Evolutionary conservation across 2,329 filamentous ascomycete species (phyloP), one percentile per base, ranked within the genome.

Genomic region (Alternaria viburni): DNA sequence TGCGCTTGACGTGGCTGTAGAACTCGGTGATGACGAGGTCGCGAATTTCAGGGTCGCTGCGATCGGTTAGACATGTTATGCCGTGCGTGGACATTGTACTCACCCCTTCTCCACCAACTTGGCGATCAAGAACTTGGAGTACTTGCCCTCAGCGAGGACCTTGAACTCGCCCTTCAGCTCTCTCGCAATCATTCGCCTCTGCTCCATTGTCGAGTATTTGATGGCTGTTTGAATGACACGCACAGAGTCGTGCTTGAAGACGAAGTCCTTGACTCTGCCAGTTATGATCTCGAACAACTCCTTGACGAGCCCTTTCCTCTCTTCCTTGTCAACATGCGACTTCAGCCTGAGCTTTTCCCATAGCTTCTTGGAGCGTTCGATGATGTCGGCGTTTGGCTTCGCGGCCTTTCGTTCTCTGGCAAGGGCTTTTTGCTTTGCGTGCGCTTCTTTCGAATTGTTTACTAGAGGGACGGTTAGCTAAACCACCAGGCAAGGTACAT

Each of bases 181-280:
- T 62, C 85, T 86, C 9, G 94, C 93, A 74, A 99, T 97, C 83
- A 90, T 88, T 80, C 90, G 92, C 76, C 93, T 88, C 82, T 97
- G 94, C 64, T 92, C 90, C 59, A 89, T 85, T 49, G 91, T 96
- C 51, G 93, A 91, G 81, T 99, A 99, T 81, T 99, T 99, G 82
- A 99, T 88, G 41, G 95, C 96, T 12, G 94, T 97, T 83, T 99
- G 96, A 25, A 99, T 91, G 45, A 97, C 93, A 71, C 96, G 89
- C n/a, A 97, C 95, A 36, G 93, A 93, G 79, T 99, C 96, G 80
- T 99, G 96, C 87, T 99, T 99, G 83, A 99, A 92, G 19, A 97
- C 95, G 71, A 98, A 97, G 66, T 98, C 96, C 81, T 93, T 93
- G 74, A 98, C 91, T 61, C 92, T 89, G 57, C 94, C 95, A 23